Evolutionary conservation across 176 grass and related monocot genomes (phyloP).

Genomic region (Aegilops bicornis): DNA sequence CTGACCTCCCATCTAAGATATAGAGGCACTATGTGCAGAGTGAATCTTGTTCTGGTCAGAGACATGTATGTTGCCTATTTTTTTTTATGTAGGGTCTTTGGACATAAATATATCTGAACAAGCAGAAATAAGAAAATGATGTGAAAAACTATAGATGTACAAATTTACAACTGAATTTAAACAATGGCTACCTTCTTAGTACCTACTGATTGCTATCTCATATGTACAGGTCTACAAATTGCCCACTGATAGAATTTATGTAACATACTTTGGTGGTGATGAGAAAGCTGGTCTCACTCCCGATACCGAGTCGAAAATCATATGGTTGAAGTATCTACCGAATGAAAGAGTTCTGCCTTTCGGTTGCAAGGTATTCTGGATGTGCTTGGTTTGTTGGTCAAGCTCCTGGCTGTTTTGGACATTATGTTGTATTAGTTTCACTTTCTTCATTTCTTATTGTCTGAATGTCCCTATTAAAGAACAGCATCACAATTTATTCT

Average conservation of each 20-base stretch:
- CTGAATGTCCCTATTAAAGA: neutral
- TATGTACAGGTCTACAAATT: constrained; percentile 73
- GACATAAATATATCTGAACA: neutral
- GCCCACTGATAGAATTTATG: constrained; percentile 56
- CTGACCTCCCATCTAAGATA: neutral
- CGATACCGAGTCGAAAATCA: constrained; percentile 59
- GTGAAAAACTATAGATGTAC: neutral
- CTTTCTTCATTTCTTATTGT: neutral
- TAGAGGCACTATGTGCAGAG: neutral
- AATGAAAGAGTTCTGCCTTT: constrained; percentile 78
- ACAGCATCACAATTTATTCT: neutral
- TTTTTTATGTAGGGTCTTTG: neutral
- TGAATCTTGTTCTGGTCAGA: no score
- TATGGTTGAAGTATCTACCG: constrained; percentile 80
- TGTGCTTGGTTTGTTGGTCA: constrained; percentile 8
- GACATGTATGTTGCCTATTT: neutral
- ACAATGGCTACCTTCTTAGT: neutral
- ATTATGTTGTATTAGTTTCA: neutral
- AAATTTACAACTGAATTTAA: neutral
- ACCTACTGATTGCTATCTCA: constrained; percentile 27
- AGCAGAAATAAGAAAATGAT: neutral
- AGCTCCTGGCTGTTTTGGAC: neutral
- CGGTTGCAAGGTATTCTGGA: constrained; percentile 69
- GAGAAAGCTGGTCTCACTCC: constrained; percentile 60
- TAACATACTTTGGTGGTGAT: constrained; percentile 62